These are phyloP conservation scores for Neltuma alba DNA, from an alignment of 306 rosid species.

Conservation along the genomic window DNA sequence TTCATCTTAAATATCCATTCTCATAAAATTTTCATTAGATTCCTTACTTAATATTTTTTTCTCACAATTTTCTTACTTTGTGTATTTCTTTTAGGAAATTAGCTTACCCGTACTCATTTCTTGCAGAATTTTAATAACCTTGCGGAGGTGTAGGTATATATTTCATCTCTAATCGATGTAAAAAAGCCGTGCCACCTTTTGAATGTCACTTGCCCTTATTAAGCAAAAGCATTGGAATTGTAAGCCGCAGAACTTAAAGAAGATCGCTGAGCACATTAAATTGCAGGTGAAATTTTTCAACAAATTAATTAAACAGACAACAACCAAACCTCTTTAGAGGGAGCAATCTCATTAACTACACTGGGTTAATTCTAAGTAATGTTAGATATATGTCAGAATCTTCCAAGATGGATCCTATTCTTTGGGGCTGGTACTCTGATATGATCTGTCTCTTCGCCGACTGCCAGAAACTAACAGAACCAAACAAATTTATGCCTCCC, in stretches of 20 bases:
- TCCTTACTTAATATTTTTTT: too few relatives aligned
- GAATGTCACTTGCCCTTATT: background rate
- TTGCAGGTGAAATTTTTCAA: background rate
- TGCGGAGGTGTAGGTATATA: too few relatives aligned
- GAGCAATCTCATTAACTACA: constrained; percentile 24
- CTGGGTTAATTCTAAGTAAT: background rate
- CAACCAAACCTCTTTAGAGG: constrained; percentile 8
- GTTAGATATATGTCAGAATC: constrained; percentile 18
- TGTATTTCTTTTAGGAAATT: too few relatives aligned
- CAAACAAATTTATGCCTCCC: constrained; percentile 33
- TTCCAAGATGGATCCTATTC: background rate
- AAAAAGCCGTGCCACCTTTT: too few relatives aligned
- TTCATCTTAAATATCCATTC: too few relatives aligned
- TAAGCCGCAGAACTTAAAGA: background rate
- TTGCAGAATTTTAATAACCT: too few relatives aligned
- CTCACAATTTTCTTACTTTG: too few relatives aligned
- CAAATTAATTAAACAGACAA: constrained; percentile 23
- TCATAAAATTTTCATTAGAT: too few relatives aligned
- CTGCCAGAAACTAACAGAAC: background rate
- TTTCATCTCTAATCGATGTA: too few relatives aligned
- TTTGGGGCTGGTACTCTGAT: constrained; percentile 7
- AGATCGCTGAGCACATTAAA: background rate
- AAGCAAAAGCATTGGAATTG: background rate
- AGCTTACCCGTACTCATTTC: too few relatives aligned
- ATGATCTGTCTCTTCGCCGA: background rate